Conservation (phyloP, 306 rosid genomes). For the Vigna trinervia region DNA sequence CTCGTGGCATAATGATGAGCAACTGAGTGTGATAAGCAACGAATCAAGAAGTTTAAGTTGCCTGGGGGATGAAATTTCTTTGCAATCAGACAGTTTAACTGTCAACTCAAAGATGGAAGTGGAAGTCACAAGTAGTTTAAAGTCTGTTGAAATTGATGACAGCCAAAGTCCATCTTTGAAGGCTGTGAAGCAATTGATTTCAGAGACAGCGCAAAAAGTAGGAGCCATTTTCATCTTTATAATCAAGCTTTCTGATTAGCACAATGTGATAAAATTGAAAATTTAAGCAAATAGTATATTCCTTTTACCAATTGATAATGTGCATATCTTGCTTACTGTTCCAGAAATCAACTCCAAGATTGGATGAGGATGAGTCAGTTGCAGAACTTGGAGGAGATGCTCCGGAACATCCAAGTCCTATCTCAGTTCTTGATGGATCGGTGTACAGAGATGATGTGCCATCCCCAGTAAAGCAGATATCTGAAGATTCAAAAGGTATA, state of each 20-base stretch:
- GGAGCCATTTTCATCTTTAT: constrained; percentile 45
- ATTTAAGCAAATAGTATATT: constrained; percentile 10
- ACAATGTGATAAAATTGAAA: neutral
- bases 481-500: constrained; percentile 66
- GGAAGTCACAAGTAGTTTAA: constrained; percentile 63
- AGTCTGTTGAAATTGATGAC: constrained; percentile 49
- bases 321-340: constrained; percentile 39
- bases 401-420: constrained; percentile 82
- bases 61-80: constrained; percentile 66
- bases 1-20: constrained; percentile 63
- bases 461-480: constrained; percentile 66
- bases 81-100: constrained; percentile 52
- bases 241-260: constrained; percentile 19
- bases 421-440: constrained; percentile 78
- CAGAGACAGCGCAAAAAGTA: constrained; percentile 65
- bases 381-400: constrained; percentile 61
- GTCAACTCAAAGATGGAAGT: constrained; percentile 53
- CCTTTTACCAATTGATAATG: constrained; percentile 31
- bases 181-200: constrained; percentile 51
- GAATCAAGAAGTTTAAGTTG: constrained; percentile 64
- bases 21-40: constrained; percentile 69
- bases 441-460: constrained; percentile 65
- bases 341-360: constrained; percentile 62
- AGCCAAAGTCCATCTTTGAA: constrained; percentile 58
- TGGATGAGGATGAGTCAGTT: constrained; percentile 57